Evolutionary conservation across 2,329 filamentous ascomycete genomes (phyloP).

Genomic region (Lizonia empirigonia): DNA sequence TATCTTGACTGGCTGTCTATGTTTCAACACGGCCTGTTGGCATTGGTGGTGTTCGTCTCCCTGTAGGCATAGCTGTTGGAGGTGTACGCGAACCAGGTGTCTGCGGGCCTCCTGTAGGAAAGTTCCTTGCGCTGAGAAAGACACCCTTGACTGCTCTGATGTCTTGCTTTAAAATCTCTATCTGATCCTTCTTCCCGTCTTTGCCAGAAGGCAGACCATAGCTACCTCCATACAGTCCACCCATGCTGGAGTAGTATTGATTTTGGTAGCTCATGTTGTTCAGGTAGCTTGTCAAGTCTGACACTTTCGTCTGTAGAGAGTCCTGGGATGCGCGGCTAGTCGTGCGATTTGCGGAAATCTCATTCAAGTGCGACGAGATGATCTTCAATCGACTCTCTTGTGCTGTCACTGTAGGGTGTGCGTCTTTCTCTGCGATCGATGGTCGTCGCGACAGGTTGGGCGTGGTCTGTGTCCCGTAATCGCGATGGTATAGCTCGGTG

Average conservation of each 20-base stretch:
- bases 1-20: conserved; percentile 7
- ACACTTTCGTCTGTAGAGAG: conserved; percentile 55
- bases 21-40: conserved; percentile 17
- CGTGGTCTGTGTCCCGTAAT: conserved; percentile 79
- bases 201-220: conserved; percentile 50
- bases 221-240: conserved; percentile 43
- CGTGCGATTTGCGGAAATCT: conserved; percentile 56
- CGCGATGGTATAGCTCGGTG: conserved; percentile 79
- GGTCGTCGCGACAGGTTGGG: conserved; percentile 53
- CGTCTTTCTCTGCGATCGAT: conserved; percentile 30
- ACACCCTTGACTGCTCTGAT: conserved; percentile 82
- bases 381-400: conserved; percentile 57
- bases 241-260: conserved; percentile 50
- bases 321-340: conserved; percentile 59
- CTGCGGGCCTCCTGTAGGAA: conserved; percentile 53
- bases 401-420: conserved; percentile 37
- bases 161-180: conserved; percentile 73
- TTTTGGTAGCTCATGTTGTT: conserved; percentile 52
- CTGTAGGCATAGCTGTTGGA: conserved; percentile 25
- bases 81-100: conserved; percentile 9
- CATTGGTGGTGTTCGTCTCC: conserved; percentile 19
- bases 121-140: conserved; percentile 74
- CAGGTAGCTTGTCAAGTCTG: conserved; percentile 67
- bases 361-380: conserved; percentile 58
- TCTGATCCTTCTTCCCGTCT: conserved; percentile 69